Evolutionary conservation across 116 monocot species (phyloP).

Genomic region (Iris pallida): DNA sequence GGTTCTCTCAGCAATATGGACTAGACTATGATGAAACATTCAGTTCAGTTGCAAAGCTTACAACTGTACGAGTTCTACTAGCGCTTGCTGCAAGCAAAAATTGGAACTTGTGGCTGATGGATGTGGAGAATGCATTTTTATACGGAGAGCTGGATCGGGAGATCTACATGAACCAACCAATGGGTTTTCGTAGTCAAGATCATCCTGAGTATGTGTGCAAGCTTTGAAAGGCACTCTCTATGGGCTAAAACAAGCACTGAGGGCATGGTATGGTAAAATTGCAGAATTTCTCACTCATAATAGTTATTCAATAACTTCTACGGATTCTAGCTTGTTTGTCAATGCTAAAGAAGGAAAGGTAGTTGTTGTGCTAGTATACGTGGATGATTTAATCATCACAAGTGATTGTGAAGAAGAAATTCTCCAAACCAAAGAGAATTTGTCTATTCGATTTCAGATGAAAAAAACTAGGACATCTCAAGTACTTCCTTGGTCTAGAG

Average conservation of each 20-base stretch:
- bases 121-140: too few species aligned
- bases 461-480: conserved; percentile 18
- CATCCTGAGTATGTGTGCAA: conserved; percentile 2
- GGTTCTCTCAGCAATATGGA: neutral
- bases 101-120: too few species aligned
- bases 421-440: conserved; percentile 1
- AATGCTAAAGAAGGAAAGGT: neutral
- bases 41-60: neutral
- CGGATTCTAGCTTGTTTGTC: conserved; percentile 11
- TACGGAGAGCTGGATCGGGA: too few species aligned
- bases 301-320: conserved; percentile 6
- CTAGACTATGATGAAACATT: neutral
- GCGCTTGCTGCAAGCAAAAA: too few species aligned
- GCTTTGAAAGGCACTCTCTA: neutral
- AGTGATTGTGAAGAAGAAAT: conserved; percentile 15
- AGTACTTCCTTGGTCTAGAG: conserved; percentile 15
- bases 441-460: conserved; percentile 6
- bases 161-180: neutral
- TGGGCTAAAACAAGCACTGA: conserved; percentile 4
- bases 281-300: neutral
- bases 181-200: neutral
- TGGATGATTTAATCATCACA: conserved; percentile 15
- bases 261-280: conserved; percentile 12
- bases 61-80: neutral
- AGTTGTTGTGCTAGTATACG: conserved; percentile 7